These are phyloP conservation scores for Aspergillus melleus DNA, from an alignment of 2,329 filamentous ascomycete species.

Conservation along the genomic window DNA sequence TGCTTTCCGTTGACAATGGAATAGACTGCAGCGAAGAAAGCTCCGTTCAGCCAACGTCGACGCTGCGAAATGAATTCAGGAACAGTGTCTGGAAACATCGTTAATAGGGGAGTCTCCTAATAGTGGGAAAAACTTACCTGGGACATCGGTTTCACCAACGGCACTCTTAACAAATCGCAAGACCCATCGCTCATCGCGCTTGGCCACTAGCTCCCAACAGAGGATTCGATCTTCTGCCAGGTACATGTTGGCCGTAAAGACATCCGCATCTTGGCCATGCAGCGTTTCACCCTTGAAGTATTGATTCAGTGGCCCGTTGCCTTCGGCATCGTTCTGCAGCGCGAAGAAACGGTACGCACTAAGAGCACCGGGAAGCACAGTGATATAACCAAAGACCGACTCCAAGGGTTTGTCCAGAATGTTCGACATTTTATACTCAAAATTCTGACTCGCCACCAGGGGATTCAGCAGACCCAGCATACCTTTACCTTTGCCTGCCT, in stretches of 20 bases:
- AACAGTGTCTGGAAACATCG: constrained; percentile 66
- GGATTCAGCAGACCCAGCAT: constrained; percentile 87
- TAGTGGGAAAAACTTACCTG: constrained; percentile 56
- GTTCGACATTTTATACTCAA: constrained; percentile 99
- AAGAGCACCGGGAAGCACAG: constrained; percentile 89
- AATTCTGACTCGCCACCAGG: constrained; percentile 94
- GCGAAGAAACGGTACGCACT: constrained; percentile 96
- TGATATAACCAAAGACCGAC: constrained; percentile 97
- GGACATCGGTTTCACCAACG: constrained; percentile 96
- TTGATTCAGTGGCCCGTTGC: constrained; percentile 91
- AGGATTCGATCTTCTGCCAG: constrained; percentile 97
- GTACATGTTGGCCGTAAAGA: constrained; percentile 99
- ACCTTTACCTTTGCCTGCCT: constrained; percentile 87
- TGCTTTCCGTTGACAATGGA: constrained; percentile 93
- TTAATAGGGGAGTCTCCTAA: background rate
- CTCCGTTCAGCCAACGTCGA: constrained; percentile 95
- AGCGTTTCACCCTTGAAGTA: constrained; percentile 99
- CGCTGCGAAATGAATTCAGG: constrained; percentile 97
- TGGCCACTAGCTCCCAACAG: constrained; percentile 96
- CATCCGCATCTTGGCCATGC: constrained; percentile 92
- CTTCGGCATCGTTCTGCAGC: constrained; percentile 92
- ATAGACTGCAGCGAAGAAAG: constrained; percentile 98
- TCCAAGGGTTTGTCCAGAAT: constrained; percentile 97
- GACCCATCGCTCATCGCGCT: constrained; percentile 92
- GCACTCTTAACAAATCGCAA: constrained; percentile 97